These are phyloP conservation scores for Gentiana dahurica DNA, from an alignment of 257 asterid genomes.

Conservation along the genomic window DNA sequence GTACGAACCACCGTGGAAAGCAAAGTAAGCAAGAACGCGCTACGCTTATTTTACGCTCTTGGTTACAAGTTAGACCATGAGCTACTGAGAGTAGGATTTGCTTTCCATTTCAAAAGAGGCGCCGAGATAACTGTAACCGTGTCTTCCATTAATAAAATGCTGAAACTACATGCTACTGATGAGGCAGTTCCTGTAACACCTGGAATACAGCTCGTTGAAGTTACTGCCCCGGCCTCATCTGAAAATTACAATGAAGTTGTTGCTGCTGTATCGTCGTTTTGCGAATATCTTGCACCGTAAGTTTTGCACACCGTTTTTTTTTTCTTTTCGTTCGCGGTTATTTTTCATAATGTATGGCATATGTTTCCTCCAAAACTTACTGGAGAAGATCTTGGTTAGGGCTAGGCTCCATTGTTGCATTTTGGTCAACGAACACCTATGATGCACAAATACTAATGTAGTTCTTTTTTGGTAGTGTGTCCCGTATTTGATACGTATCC, in stretches of 20 bases:
- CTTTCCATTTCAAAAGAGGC: conserved; percentile 80
- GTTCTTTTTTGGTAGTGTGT: too few relatives aligned
- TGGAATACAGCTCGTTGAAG: conserved; percentile 93
- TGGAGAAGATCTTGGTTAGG: not conserved
- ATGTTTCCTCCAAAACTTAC: not conserved
- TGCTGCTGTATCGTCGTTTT: conserved; percentile 65
- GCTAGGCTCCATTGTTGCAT: not conserved
- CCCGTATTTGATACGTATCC: too few relatives aligned
- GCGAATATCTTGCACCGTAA: conserved; percentile 99
- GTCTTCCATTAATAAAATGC: conserved; percentile 84
- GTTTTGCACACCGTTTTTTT: conserved; percentile 14
- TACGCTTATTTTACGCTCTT: conserved; percentile 66
- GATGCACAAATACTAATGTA: too few relatives aligned
- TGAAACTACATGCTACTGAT: conserved; percentile 77
- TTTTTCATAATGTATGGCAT: not conserved
- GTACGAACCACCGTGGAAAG: conserved; percentile 79
- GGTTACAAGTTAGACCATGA: conserved; percentile 91
- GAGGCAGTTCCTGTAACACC: conserved; percentile 90
- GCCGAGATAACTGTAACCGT: conserved; percentile 76
- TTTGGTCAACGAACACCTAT: not conserved
- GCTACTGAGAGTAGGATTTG: conserved; percentile 77
- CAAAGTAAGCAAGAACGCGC: conserved; percentile 82
- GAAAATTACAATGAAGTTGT: conserved; percentile 82
- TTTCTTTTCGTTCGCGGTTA: not conserved
- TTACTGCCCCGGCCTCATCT: conserved; percentile 82